phyloP scores from a whole-genome alignment of 345 rosid species.

The Gossypium bickii region DNA sequence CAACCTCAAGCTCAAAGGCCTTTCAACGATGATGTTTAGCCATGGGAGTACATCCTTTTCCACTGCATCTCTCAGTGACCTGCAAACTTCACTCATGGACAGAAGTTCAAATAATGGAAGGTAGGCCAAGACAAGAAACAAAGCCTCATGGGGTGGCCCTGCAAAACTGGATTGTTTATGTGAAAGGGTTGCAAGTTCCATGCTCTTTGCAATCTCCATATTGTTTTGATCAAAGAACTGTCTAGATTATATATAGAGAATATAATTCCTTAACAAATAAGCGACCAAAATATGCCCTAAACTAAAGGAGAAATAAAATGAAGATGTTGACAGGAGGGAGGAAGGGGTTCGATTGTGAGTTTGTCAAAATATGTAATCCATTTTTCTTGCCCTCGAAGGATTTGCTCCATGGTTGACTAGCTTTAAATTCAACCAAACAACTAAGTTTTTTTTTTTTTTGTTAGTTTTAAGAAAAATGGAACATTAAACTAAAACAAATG shows the following conservation, averaged over 20 bases:
- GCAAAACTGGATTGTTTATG: not conserved
- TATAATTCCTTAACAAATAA: not conserved
- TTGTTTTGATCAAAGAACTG: not conserved
- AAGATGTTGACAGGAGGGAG: constrained; percentile 10
- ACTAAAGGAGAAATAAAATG: not conserved
- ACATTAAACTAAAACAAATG: not conserved
- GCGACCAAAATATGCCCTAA: not conserved
- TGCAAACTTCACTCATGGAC: constrained; percentile 43
- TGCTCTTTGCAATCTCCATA: constrained; percentile 2
- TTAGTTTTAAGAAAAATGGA: not conserved
- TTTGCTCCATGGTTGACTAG: not conserved
- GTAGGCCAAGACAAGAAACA: constrained; percentile 52
- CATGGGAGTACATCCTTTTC: constrained; percentile 46
- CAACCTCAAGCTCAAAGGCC: constrained; percentile 41
- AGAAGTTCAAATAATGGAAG: constrained; percentile 63
- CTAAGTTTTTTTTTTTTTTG: not conserved
- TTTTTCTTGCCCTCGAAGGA: not conserved
- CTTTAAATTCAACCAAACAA: not conserved
- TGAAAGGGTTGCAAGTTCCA: not conserved
- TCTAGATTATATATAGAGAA: not conserved
- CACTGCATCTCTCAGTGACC: constrained; percentile 44
- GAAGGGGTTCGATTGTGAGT: not conserved
- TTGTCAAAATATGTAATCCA: not conserved
- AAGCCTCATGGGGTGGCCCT: constrained; percentile 51
- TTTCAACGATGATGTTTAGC: constrained; percentile 43